These are phyloP conservation scores for Rubia tinctorum DNA, from an alignment of 305 asterid species.

Conservation along the genomic window DNA sequence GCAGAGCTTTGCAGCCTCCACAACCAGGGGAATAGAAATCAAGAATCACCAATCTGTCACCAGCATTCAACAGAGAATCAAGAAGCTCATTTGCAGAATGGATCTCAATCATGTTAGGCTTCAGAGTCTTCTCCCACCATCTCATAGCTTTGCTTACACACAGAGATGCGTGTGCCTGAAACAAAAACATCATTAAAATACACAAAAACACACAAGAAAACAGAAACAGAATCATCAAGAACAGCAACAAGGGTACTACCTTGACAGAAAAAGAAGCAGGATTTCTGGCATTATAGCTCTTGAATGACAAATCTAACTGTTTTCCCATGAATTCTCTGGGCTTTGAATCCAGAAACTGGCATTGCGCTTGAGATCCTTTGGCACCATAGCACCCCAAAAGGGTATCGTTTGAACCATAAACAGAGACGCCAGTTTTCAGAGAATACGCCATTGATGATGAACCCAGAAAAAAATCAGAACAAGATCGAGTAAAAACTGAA, in stretches of 20 bases:
- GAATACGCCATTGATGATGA: constrained; percentile 42
- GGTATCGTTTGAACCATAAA: constrained; percentile 37
- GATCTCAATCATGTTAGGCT: constrained; percentile 81
- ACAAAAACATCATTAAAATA: not conserved
- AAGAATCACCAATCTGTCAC: constrained; percentile 65
- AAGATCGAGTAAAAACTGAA: not conserved
- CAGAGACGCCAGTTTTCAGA: constrained; percentile 40
- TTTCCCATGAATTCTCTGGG: constrained; percentile 35
- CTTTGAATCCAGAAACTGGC: constrained; percentile 40
- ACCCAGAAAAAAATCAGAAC: constrained; percentile 11
- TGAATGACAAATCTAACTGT: constrained; percentile 29
- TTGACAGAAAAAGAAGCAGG: constrained; percentile 37
- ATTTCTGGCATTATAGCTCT: constrained; percentile 27
- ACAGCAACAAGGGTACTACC: constrained; percentile 25
- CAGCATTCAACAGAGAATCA: constrained; percentile 58
- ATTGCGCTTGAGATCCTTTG: constrained; percentile 31
- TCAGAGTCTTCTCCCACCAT: constrained; percentile 88
- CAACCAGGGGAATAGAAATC: constrained; percentile 91
- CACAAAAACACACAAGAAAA: not conserved
- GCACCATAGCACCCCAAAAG: constrained; percentile 20
- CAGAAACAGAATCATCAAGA: not conserved
- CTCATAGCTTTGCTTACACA: constrained; percentile 47
- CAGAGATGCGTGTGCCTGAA: constrained; percentile 51
- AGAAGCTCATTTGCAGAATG: constrained; percentile 63
- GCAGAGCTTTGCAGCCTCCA: constrained; percentile 91